A percentile compares a stretch with the other conserved stretches of the same genome.
Evolutionary conservation across 2,329 filamentous ascomycete species (phyloP).

Genomic region (Achaetomium macrosporum): DNA sequence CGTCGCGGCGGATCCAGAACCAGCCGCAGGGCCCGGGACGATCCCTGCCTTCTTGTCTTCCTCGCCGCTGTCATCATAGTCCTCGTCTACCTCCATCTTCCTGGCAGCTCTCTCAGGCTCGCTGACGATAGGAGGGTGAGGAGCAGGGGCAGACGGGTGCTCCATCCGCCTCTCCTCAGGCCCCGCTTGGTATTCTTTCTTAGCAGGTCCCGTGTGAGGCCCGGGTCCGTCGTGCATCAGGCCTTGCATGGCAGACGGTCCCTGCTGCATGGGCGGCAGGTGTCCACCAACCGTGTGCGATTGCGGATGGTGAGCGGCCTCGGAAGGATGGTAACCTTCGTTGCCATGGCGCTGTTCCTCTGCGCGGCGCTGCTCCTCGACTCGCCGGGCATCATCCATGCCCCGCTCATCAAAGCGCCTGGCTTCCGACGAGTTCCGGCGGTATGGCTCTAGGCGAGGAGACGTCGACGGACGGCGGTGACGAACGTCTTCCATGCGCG

Average conservation of each 20-base stretch:
- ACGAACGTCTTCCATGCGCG: constrained; percentile 77
- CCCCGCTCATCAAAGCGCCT: constrained; percentile 62
- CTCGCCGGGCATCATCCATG: constrained; percentile 48
- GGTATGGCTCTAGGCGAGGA: constrained; percentile 55
- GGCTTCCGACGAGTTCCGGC: constrained; percentile 70
- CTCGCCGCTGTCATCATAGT: constrained; percentile 92
- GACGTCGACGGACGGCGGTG: constrained; percentile 75
- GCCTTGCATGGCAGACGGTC: constrained; percentile 49
- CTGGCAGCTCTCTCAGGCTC: constrained; percentile 80
- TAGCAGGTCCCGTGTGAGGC: constrained; percentile 37
- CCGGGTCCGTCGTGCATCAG: constrained; percentile 48
- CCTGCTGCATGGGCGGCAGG: constrained; percentile 59
- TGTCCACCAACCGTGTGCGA: constrained; percentile 53
- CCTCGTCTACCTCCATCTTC: constrained; percentile 95
- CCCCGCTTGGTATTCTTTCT: constrained; percentile 44
- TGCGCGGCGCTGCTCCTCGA: constrained; percentile 54
- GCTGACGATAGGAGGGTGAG: constrained; percentile 48
- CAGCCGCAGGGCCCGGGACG: constrained; percentile 36
- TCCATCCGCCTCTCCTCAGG: constrained; percentile 54
- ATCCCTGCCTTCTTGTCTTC: constrained; percentile 63
- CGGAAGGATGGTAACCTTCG: constrained; percentile 84
- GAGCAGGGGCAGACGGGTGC: constrained; percentile 36
- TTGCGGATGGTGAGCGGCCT: constrained; percentile 79
- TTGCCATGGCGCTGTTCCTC: constrained; percentile 64
- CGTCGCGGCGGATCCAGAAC: constrained; percentile 42